Evolutionary conservation across 192 early-diverging fungal species (phyloP), one percentile per base, ranked within the genome.

Genomic region (Spinellus fusiger): DNA sequence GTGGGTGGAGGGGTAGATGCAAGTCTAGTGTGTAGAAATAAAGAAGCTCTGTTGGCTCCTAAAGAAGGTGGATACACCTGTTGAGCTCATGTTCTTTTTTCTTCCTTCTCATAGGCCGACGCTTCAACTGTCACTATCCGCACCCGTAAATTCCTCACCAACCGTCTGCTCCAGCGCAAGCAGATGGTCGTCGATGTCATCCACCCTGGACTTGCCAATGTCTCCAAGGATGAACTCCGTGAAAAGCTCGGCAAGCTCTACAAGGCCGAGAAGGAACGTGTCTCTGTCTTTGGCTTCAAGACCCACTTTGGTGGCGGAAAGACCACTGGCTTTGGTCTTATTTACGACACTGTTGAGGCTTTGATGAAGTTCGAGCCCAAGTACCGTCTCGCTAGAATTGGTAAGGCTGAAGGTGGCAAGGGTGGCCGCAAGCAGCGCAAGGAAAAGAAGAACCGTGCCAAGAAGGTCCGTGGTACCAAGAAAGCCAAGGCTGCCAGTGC

Each of bases 311-410:
- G 96, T 85, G 96, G 96, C 66, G 94, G 94, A 76, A 89, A 90
- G 76, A 86, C 90, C 37, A 94, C 91, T 68, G 95, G 94, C 62
- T 98, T 96, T 70, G 95, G 86, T 57, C 81, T 96, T 64, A 89
- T 98, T 82, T 95, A 98, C 88, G 93, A 96, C 77, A 81, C 84
- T 67, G 74, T 95, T 69, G 93, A 96, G 62, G 75, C 91, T 61
- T 88, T 87, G 73, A 96, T 94, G 91, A 96, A 96, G 88, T 92
- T 97, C 73, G 96, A 98, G 86, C 96, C 96, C 75, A 98, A 97
- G 86, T 91, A 91, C 89, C 86, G 96, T 69, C 86, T 95, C 61
- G 83, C 88, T 51, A 49, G 65, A 31, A 55, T 65, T 69, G 80
- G 80, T 64, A 73, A 91, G 59, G 84, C 76, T 65, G 87, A 83